Evolutionary conservation across 2,329 filamentous ascomycete species (phyloP).

Genomic region (Ophiostoma montium): DNA sequence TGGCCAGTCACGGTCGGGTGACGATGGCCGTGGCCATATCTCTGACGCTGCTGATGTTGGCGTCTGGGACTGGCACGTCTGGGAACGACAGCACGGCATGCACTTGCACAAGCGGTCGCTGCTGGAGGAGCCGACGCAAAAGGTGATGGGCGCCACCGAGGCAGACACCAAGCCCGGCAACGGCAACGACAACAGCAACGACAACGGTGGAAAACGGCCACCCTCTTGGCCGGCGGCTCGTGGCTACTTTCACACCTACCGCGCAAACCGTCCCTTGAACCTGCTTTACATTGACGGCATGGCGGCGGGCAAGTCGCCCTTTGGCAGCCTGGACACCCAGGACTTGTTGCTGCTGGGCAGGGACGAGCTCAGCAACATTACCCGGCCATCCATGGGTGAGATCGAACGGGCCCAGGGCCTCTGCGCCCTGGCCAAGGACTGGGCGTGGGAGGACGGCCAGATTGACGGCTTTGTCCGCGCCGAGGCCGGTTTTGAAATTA

Average conservation of each 20-base stretch:
- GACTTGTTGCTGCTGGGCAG: slow-evolving; percentile 38
- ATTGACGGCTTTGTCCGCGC: slow-evolving; percentile 53
- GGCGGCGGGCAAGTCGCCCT: slow-evolving; percentile 48
- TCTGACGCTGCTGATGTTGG: background rate
- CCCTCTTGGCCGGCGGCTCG: slow-evolving; percentile 10
- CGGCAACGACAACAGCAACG: no score
- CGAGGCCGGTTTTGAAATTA: slow-evolving; percentile 58
- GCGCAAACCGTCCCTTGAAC: slow-evolving; percentile 39
- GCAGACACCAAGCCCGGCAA: background rate
- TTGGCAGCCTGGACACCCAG: slow-evolving; percentile 55
- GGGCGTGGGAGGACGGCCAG: slow-evolving; percentile 25
- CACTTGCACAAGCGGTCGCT: background rate
- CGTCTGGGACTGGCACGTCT: background rate
- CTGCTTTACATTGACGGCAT: slow-evolving; percentile 59
- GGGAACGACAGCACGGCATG: background rate
- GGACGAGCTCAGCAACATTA: background rate
- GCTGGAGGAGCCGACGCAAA: background rate
- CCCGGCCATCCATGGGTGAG: slow-evolving; percentile 24
- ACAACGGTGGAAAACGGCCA: background rate
- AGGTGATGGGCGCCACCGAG: background rate
- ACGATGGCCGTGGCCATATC: background rate
- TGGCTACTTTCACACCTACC: slow-evolving; percentile 56
- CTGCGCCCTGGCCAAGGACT: slow-evolving; percentile 37
- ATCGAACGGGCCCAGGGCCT: slow-evolving; percentile 35
- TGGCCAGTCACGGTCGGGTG: slow-evolving; percentile 5